These are phyloP conservation scores for Fusarium sambucinum DNA, from an alignment of 2,329 filamentous ascomycete genomes.

Conservation along the genomic window DNA sequence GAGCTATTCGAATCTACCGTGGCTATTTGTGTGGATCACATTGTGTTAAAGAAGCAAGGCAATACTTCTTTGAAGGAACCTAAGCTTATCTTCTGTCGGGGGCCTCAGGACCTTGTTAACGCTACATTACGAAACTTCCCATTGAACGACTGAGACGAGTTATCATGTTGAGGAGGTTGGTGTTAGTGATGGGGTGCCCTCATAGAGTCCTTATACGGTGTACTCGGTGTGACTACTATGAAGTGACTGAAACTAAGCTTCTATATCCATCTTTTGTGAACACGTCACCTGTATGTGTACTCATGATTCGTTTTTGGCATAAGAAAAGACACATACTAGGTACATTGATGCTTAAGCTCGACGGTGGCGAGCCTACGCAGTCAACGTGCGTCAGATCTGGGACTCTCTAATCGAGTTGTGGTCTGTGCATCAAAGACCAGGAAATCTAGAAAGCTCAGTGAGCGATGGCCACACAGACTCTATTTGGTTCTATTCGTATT, in stretches of 20 bases:
- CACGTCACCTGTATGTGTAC: background rate
- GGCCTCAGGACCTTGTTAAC: conserved; percentile 10
- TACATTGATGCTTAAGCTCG: background rate
- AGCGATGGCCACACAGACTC: background rate
- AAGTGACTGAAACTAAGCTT: background rate
- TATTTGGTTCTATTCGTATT: rapidly evolving
- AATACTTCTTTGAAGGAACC: background rate
- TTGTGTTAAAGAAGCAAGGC: background rate
- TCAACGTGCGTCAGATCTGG: too few species aligned
- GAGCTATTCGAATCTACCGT: conserved; percentile 17
- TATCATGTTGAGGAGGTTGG: background rate
- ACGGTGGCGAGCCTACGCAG: background rate
- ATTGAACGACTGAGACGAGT: background rate
- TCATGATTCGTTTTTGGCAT: background rate
- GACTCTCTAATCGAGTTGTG: too few species aligned
- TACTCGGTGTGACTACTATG: background rate
- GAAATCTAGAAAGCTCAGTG: too few species aligned
- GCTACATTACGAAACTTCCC: conserved; percentile 20
- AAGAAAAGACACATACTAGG: background rate
- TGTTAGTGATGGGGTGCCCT: background rate
- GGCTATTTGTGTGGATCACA: background rate
- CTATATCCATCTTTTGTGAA: rapidly evolving
- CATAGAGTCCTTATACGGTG: background rate
- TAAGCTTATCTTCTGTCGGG: conserved; percentile 24
- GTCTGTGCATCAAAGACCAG: too few species aligned